Evolutionary conservation across 1,284 basidiomycete species (phyloP).

Genomic region (Rhodotorula glutinis): DNA sequence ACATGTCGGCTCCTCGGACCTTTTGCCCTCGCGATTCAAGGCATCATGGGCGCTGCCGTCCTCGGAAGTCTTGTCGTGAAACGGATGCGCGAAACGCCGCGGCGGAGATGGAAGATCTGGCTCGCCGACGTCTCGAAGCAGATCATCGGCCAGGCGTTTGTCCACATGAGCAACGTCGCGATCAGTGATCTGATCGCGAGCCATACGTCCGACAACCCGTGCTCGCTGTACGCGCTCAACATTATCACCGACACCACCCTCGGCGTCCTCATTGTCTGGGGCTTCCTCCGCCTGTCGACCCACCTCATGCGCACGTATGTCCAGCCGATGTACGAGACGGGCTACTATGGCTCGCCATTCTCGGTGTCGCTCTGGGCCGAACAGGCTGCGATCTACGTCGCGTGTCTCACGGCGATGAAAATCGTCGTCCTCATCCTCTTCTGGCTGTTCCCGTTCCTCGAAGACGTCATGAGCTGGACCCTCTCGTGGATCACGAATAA

Average conservation of each 20-base stretch:
- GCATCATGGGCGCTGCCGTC: constrained; percentile 80
- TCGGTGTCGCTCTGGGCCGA: constrained; percentile 37
- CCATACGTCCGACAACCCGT: constrained; percentile 66
- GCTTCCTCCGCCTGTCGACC: constrained; percentile 68
- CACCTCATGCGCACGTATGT: constrained; percentile 63
- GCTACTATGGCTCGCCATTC: constrained; percentile 80
- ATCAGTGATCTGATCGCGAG: constrained; percentile 61
- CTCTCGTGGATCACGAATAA: constrained; percentile 67
- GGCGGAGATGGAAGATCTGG: constrained; percentile 91
- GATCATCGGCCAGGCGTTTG: constrained; percentile 82
- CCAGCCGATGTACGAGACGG: constrained; percentile 75
- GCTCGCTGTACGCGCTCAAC: constrained; percentile 84
- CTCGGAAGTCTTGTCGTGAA: constrained; percentile 82
- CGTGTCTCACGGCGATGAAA: constrained; percentile 85
- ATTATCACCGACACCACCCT: constrained; percentile 91
- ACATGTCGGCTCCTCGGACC: constrained; percentile 52
- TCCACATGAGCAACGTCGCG: constrained; percentile 81
- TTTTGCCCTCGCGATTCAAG: constrained; percentile 50
- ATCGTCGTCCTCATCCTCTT: constrained; percentile 72
- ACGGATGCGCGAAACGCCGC: constrained; percentile 76
- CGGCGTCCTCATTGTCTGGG: constrained; percentile 81
- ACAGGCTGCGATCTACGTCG: constrained; percentile 81
- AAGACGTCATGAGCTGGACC: constrained; percentile 60
- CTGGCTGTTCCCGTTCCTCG: constrained; percentile 51
- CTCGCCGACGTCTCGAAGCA: constrained; percentile 88